phyloP scores from a whole-genome alignment of 805 yeast genomes.

The Candida methanosorbosa region DNA sequence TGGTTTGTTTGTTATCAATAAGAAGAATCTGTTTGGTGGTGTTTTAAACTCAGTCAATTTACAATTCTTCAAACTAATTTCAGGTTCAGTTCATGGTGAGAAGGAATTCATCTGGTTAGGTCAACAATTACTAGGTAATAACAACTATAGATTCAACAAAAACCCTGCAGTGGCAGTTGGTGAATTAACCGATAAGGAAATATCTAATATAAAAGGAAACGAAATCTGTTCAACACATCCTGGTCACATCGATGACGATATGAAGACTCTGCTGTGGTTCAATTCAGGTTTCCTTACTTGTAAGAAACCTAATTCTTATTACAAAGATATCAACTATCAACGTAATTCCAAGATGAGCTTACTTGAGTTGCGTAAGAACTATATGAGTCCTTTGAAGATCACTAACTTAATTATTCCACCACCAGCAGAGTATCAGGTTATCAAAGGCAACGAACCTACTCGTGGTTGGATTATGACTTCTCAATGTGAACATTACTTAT shows the following conservation, averaged over 20 bases:
- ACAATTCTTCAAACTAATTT: slow-evolving; percentile 33
- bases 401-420: slow-evolving; percentile 46
- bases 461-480: slow-evolving; percentile 47
- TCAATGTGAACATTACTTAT: slow-evolving; percentile 46
- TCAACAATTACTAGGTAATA: slow-evolving; percentile 47
- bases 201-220: slow-evolving; percentile 17
- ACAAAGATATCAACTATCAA: slow-evolving; percentile 26
- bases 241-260: slow-evolving; percentile 48
- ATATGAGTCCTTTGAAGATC: slow-evolving; percentile 32
- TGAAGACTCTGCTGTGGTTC: slow-evolving; percentile 49
- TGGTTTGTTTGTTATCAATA: slow-evolving; percentile 40
- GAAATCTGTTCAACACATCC: slow-evolving; percentile 59
- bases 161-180: slow-evolving; percentile 55
- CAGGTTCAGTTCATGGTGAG: slow-evolving; percentile 63
- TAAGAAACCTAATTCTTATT: slow-evolving; percentile 33
- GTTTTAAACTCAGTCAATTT: slow-evolving; percentile 33
- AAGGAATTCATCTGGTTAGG: slow-evolving; percentile 76
- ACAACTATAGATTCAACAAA: slow-evolving; percentile 39
- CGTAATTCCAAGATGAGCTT: slow-evolving; percentile 16
- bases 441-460: slow-evolving; percentile 34
- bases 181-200: slow-evolving; percentile 19
- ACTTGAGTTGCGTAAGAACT: slow-evolving; percentile 26
- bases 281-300: slow-evolving; percentile 64
- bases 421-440: slow-evolving; percentile 29
- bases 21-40: slow-evolving; percentile 39